phyloP scores from a whole-genome alignment of 768 basidiomycete species.

The Strobilomyces echinocephalus region DNA sequence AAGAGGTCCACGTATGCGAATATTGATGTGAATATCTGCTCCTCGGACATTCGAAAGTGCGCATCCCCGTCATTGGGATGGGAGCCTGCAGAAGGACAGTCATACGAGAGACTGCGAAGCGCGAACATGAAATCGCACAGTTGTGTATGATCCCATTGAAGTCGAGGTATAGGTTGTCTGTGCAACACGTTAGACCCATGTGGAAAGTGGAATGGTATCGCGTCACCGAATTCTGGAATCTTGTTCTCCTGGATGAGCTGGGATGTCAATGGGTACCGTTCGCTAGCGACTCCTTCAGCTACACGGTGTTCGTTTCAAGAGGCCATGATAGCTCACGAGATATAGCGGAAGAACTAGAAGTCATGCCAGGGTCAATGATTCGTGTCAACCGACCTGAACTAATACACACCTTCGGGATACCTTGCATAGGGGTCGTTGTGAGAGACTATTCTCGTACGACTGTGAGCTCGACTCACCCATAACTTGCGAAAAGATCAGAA shows the following conservation, averaged over 20 bases:
- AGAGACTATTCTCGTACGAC: not conserved
- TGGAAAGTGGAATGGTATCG: not conserved
- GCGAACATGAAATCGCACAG: slow-evolving; percentile 35
- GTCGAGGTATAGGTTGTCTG: slow-evolving; percentile 89
- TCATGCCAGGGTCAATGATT: slow-evolving; percentile 5
- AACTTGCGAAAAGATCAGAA: slow-evolving; percentile 1
- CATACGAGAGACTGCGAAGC: not conserved
- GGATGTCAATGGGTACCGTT: slow-evolving; percentile 96
- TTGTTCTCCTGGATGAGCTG: slow-evolving; percentile 98
- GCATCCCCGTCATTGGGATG: slow-evolving; percentile 97
- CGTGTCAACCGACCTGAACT: not conserved
- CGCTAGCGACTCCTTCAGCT: slow-evolving; percentile 43
- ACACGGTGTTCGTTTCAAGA: not conserved
- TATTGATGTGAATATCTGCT: slow-evolving; percentile 95
- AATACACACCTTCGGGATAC: slow-evolving; percentile 60
- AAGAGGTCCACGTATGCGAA: slow-evolving; percentile 96
- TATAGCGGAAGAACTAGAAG: slow-evolving; percentile 89
- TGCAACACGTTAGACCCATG: slow-evolving; percentile 11
- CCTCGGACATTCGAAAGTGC: slow-evolving; percentile 92
- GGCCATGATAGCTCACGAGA: slow-evolving; percentile 56
- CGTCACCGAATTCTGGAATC: slow-evolving; percentile 93
- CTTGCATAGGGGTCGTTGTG: slow-evolving; percentile 24
- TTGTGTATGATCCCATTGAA: slow-evolving; percentile 93
- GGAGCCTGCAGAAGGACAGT: slow-evolving; percentile 48
- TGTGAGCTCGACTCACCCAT: slow-evolving; percentile 20